Evolutionary conservation across 768 basidiomycete genomes (phyloP).

Genomic region (Podaxis mareebaensis): DNA sequence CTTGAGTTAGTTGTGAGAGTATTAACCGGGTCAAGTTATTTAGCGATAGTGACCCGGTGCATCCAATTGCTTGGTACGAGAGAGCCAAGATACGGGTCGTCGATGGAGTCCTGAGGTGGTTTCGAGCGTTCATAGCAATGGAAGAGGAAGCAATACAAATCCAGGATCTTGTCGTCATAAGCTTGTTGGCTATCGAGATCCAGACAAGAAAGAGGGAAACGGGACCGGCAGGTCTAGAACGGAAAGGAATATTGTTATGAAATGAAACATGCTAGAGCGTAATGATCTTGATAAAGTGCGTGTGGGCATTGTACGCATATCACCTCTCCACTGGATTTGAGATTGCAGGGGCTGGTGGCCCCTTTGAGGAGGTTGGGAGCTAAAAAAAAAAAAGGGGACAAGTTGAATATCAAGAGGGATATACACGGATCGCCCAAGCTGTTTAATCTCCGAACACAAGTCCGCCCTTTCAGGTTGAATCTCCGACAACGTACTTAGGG

Average conservation of each 20-base stretch:
- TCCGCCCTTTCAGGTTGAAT: conserved; percentile 15
- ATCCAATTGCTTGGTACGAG: conserved; percentile 11
- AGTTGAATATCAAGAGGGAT: not conserved
- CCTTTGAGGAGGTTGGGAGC: too few relatives aligned
- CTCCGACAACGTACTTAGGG: conserved; percentile 14
- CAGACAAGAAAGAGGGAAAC: not conserved
- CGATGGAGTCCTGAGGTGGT: not conserved
- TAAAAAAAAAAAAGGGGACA: not conserved
- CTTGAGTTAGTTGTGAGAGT: not conserved
- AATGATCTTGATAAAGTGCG: too few relatives aligned
- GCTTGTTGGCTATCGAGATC: conserved; percentile 2
- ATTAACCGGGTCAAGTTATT: not conserved
- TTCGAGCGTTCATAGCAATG: conserved; percentile 2
- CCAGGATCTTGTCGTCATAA: conserved; percentile 1
- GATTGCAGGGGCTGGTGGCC: too few relatives aligned
- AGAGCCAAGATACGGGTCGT: conserved; percentile 4
- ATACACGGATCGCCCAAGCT: not conserved
- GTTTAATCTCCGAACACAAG: not conserved
- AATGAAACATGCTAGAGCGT: too few relatives aligned
- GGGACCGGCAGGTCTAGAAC: not conserved
- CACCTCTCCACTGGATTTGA: too few relatives aligned
- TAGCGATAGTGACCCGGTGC: not conserved
- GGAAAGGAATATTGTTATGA: not conserved
- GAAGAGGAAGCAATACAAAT: not conserved
- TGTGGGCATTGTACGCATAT: too few relatives aligned